Evolutionary conservation across 441 rosid genomes (phyloP).

Genomic region (Metrosideros polymorpha): DNA sequence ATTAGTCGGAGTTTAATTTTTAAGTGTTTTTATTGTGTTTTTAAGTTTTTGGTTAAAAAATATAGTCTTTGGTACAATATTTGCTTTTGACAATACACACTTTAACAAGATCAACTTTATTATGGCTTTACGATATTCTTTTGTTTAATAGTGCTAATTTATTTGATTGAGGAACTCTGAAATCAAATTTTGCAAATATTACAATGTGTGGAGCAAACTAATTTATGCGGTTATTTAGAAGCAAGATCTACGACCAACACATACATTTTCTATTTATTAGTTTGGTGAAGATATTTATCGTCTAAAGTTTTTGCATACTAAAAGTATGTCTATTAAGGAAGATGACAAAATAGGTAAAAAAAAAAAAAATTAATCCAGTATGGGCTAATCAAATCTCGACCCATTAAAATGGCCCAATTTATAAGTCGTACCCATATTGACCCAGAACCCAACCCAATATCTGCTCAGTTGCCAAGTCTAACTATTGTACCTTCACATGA

Average conservation of each 20-base stretch:
- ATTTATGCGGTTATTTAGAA: background rate
- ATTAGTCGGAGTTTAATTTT: background rate
- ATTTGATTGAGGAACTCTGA: background rate
- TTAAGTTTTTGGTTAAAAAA: background rate
- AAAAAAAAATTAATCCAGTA: background rate
- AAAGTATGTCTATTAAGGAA: background rate
- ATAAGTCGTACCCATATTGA: background rate
- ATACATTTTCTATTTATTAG: background rate
- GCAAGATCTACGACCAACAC: background rate
- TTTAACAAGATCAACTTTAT: background rate
- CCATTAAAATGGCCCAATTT: background rate
- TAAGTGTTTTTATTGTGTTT: background rate
- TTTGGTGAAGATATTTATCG: background rate
- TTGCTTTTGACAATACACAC: background rate
- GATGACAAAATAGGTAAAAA: background rate
- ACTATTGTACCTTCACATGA: background rate
- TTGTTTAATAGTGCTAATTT: background rate
- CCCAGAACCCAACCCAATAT: background rate
- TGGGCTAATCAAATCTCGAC: background rate
- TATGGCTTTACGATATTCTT: background rate
- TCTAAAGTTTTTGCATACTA: background rate
- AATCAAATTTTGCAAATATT: background rate
- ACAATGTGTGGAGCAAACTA: background rate
- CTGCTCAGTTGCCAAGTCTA: background rate
- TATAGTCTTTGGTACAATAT: background rate